phyloP scores from a whole-genome alignment of 2,329 filamentous ascomycete genomes.

The Phialocephala subalpina region DNA sequence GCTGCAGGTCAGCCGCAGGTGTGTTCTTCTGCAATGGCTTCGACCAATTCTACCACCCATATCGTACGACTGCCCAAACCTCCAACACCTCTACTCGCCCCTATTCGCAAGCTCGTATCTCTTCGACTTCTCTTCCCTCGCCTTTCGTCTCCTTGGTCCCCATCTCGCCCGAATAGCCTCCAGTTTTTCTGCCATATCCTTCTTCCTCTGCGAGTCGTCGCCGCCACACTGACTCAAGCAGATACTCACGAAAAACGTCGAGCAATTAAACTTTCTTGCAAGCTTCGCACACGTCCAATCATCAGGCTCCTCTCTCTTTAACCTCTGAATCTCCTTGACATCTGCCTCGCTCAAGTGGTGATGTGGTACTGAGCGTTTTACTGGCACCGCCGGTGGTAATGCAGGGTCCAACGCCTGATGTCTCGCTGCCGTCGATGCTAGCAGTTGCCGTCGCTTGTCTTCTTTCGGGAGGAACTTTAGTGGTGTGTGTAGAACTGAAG shows the following conservation, averaged over 20 bases:
- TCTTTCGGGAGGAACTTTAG: constrained; percentile 68
- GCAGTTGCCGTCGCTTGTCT: constrained; percentile 43
- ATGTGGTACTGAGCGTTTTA: constrained; percentile 34
- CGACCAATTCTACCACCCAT: not conserved
- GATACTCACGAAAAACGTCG: constrained; percentile 64
- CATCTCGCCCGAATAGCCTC: constrained; percentile 61
- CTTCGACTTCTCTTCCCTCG: constrained; percentile 62
- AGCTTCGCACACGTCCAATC: constrained; percentile 63
- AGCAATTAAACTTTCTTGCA: constrained; percentile 63
- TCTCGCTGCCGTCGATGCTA: constrained; percentile 36
- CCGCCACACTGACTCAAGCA: constrained; percentile 53
- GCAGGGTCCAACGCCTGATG: constrained; percentile 19
- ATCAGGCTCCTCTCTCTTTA: constrained; percentile 61
- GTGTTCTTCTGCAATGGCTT: not conserved
- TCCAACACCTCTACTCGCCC: constrained; percentile 34
- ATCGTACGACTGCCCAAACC: not conserved
- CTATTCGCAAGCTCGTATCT: constrained; percentile 49
- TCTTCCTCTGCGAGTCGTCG: constrained; percentile 50
- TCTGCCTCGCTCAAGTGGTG: constrained; percentile 63
- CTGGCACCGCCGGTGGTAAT: constrained; percentile 39
- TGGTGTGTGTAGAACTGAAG: constrained; percentile 70
- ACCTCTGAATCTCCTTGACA: constrained; percentile 65
- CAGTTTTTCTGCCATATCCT: constrained; percentile 53
- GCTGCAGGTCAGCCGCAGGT: not conserved
- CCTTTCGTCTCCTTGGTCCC: constrained; percentile 63